Evolutionary conservation across 2,329 filamentous ascomycete species (phyloP).

Genomic region (Xylariaceae sp.): DNA sequence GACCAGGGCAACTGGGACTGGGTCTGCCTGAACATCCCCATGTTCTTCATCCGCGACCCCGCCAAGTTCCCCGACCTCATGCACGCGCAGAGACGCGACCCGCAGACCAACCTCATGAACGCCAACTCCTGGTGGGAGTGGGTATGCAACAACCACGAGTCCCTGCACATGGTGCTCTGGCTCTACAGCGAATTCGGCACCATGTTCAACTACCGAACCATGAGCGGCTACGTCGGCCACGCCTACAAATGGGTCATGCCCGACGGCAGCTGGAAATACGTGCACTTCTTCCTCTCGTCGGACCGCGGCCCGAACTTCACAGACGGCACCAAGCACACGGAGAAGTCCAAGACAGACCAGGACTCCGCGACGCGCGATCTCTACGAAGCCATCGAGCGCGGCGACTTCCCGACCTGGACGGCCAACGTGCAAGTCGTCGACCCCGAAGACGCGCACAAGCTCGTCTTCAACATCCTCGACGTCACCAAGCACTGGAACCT

Average conservation of each 20-base stretch:
- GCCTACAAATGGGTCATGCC: slow-evolving; percentile 62
- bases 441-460: slow-evolving; percentile 39
- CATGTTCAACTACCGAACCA: slow-evolving; percentile 43
- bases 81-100: slow-evolving; percentile 67
- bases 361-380: slow-evolving; percentile 60
- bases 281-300: slow-evolving; percentile 44
- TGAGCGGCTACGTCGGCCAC: slow-evolving; percentile 64
- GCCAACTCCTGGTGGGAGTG: slow-evolving; percentile 61
- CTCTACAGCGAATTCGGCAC: background rate
- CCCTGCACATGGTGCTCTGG: slow-evolving; percentile 52
- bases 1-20: slow-evolving; percentile 68
- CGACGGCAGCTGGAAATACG: slow-evolving; percentile 60
- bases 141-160: slow-evolving; percentile 44
- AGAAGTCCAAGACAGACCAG: slow-evolving; percentile 51
- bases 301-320: slow-evolving; percentile 40
- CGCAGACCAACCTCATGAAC: slow-evolving; percentile 56
- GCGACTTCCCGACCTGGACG: slow-evolving; percentile 59
- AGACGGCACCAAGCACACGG: slow-evolving; percentile 53
- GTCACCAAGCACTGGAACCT: slow-evolving; percentile 66
- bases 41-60: slow-evolving; percentile 69
- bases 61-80: slow-evolving; percentile 69
- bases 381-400: slow-evolving; percentile 55
- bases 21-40: slow-evolving; percentile 66
- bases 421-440: slow-evolving; percentile 59
- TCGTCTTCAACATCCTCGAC: slow-evolving; percentile 60